These are phyloP conservation scores for Purpureocillium lavendulum DNA, from an alignment of 2,329 filamentous ascomycete genomes.

Conservation along the genomic window DNA sequence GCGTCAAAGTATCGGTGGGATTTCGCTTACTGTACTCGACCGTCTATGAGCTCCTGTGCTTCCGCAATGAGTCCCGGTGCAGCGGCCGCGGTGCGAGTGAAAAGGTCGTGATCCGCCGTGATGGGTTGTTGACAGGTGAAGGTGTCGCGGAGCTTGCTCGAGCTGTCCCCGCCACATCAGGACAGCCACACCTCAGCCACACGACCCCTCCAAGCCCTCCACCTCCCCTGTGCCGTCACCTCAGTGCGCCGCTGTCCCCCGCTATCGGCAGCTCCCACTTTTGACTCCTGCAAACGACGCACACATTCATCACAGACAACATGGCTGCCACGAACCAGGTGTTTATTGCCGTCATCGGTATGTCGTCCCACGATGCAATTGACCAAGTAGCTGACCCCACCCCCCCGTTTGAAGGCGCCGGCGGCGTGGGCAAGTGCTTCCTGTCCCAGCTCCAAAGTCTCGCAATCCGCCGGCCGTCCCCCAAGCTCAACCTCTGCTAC, in stretches of 20 bases:
- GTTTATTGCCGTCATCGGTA: conserved; percentile 45
- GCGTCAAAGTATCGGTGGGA: no score
- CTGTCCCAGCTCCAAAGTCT: conserved; percentile 70
- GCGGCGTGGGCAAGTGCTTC: conserved; percentile 89
- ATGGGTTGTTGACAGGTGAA: no score
- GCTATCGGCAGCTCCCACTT: conserved; percentile 24
- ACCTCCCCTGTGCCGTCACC: not conserved
- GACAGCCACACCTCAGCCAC: conserved; percentile 4
- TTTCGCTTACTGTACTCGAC: no score
- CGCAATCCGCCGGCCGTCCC: conserved; percentile 55
- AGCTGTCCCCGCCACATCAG: not conserved
- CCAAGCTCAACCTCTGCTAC: conserved; percentile 71
- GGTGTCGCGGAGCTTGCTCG: no score
- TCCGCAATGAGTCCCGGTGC: no score
- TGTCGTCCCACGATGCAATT: conserved; percentile 1
- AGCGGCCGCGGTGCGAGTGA: no score
- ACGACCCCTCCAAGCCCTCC: conserved; percentile 6
- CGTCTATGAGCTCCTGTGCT: no score
- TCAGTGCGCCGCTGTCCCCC: conserved; percentile 13
- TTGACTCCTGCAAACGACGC: conserved; percentile 9
- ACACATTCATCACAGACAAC: conserved; percentile 7
- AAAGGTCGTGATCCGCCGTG: no score
- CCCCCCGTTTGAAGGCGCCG: no score
- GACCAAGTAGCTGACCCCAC: conserved; percentile 8
- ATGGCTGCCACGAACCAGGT: conserved; percentile 40